Evolutionary conservation across 345 rosid genomes (phyloP).

Genomic region (Brassica incana): DNA sequence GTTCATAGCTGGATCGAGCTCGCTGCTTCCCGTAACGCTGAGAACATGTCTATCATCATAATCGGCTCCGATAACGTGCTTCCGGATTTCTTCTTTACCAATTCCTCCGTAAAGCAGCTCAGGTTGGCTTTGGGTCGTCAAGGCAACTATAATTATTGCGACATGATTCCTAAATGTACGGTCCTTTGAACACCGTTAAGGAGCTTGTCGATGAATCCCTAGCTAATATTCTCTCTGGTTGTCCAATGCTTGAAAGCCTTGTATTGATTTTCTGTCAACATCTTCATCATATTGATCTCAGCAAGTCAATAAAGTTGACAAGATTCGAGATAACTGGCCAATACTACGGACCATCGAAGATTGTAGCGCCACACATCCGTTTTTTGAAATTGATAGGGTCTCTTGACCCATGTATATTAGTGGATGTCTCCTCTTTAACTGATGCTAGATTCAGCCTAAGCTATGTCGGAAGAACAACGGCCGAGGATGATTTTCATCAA

Average conservation of each 20-base stretch:
- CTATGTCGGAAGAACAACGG: not conserved
- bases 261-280: not conserved
- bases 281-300: not conserved
- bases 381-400: not conserved
- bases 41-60: not conserved
- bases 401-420: not conserved
- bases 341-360: not conserved
- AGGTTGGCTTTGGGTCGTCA: not conserved
- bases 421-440: not conserved
- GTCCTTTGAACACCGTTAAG: not conserved
- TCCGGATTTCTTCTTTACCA: not conserved
- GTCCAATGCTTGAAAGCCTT: not conserved
- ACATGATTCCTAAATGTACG: not conserved
- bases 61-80: not conserved
- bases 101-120: not conserved
- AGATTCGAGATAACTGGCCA: not conserved
- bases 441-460: not conserved
- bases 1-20: not conserved
- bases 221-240: not conserved
- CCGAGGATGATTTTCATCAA: not conserved
- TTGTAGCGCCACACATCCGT: not conserved
- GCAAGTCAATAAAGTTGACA: not conserved
- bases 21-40: not conserved
- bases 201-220: not conserved
- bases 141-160: not conserved